phyloP scores from a whole-genome alignment of 108 stramenopile species.

The Skeletonema menzelii region DNA sequence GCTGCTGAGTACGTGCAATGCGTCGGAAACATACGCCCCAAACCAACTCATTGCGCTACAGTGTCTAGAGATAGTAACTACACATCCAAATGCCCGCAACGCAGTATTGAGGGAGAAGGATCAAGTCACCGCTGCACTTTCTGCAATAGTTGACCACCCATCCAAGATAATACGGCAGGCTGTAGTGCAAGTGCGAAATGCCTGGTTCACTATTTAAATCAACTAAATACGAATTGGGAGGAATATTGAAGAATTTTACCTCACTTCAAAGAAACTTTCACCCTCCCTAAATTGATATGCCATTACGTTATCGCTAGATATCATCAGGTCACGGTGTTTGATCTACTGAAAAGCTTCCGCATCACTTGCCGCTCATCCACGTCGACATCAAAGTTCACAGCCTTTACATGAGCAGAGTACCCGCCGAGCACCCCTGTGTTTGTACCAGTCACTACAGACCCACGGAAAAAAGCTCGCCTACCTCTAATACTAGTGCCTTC shows the following conservation, averaged over 20 bases:
- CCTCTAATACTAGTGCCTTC: constrained; percentile 58
- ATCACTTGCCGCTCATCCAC: constrained; percentile 17
- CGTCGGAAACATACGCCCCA: constrained; percentile 23
- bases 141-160: constrained; percentile 33
- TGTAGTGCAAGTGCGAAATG: constrained; percentile 45
- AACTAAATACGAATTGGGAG: no score
- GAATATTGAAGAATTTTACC: no score
- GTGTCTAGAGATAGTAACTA: constrained; percentile 37
- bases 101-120: constrained; percentile 38
- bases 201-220: constrained; percentile 30
- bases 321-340: no score
- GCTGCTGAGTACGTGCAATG: constrained; percentile 11
- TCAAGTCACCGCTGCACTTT: constrained; percentile 32
- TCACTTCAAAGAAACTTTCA: no score
- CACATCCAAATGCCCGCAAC: constrained; percentile 19
- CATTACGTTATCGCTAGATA: no score
- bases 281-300: no score
- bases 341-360: constrained; percentile 10
- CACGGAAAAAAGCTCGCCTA: constrained; percentile 49
- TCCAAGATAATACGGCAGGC: constrained; percentile 34
- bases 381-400: constrained; percentile 23
- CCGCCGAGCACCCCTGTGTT: constrained; percentile 40
- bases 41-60: constrained; percentile 34
- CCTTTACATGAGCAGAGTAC: constrained; percentile 15
- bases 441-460: constrained; percentile 61